A percentile compares a stretch with the other conserved stretches of the same genome.
Evolutionary conservation across 2,329 filamentous ascomycete species (phyloP).

Genomic region (Helotiales sp.): DNA sequence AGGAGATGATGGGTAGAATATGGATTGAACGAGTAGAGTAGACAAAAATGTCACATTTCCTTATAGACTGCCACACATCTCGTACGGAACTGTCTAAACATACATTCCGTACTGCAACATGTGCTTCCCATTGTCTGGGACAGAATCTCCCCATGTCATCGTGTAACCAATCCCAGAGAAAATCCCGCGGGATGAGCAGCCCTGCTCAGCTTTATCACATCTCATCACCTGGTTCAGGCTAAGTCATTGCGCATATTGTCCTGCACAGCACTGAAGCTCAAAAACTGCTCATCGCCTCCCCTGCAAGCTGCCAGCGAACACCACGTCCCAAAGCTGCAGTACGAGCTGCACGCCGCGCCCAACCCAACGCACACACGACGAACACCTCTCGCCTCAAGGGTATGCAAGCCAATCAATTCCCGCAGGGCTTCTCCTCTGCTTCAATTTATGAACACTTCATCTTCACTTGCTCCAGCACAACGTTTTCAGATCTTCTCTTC

Average conservation of each 20-base stretch:
- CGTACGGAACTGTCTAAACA: too few species aligned
- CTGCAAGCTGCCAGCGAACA: constrained; percentile 12
- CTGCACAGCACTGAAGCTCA: background rate
- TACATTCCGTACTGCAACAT: background rate
- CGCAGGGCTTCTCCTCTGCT: background rate
- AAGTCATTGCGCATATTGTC: constrained; percentile 1
- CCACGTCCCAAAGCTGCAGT: background rate
- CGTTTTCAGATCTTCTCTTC: background rate
- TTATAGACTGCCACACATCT: background rate
- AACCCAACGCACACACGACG: constrained; percentile 12
- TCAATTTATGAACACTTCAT: background rate
- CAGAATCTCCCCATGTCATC: background rate
- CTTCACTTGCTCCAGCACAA: background rate
- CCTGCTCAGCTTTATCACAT: background rate
- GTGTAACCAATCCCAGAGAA: background rate
- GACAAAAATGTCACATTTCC: background rate
- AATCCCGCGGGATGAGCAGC: background rate
- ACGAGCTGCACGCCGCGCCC: background rate
- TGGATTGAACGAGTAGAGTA: background rate
- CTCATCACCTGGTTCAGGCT: background rate
- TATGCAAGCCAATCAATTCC: background rate
- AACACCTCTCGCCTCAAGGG: background rate
- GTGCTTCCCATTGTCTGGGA: background rate
- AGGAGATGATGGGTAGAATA: background rate
- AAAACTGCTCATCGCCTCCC: background rate